Base-by-base conservation (phyloP, 305 asterid species). In the Fraxinus velutina region DNA sequence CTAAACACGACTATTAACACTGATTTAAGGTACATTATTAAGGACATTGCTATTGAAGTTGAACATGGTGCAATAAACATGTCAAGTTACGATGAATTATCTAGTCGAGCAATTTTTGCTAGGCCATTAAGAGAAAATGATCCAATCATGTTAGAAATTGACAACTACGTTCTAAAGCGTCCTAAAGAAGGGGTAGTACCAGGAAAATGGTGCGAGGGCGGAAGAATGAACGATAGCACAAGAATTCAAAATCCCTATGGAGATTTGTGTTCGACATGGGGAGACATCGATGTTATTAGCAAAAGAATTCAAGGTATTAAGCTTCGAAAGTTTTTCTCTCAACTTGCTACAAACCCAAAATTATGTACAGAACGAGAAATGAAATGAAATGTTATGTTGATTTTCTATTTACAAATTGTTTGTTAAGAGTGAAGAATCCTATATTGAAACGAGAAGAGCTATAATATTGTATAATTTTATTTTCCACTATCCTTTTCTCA, bases 131-230 rank as follows among this genome's bases (percentile, higher is more conserved):
- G 39, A 33, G 82, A 86, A 74, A 85, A 37, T 10, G 89, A 86
- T 57, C 82, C 75, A 2, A 36, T 47, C 73, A 52, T 90, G 72
- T 86, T 83, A 72, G 86, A 84, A 73, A 84, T 88, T 19, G 92
- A 90, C 52, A 80, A 37, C 80, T 24, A 74, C 3, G 73, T 88
- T n/a, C 85, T 90, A 34, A 27, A 84, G 2, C 91, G 90, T 34
- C 36, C 39, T 24, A 81, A 75, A 2, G 84, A 78, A 7, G 44
- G 79, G 37, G 19, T 89, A 1, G 87, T 85, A 78, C 82, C 81
- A 0, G 92, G 92, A 27, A 85, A 84, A 75, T 90, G 93, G 93
- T 86, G 92, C 83, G 15, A 62, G 21, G 19, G 21, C n/a, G 66
- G 50, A 36, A 22, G 80, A 42, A 21, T 33, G 24, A 83, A 86